Evolutionary conservation across 2,329 filamentous ascomycete species (phyloP).

Genomic region (Pseudocercospora fuligena): DNA sequence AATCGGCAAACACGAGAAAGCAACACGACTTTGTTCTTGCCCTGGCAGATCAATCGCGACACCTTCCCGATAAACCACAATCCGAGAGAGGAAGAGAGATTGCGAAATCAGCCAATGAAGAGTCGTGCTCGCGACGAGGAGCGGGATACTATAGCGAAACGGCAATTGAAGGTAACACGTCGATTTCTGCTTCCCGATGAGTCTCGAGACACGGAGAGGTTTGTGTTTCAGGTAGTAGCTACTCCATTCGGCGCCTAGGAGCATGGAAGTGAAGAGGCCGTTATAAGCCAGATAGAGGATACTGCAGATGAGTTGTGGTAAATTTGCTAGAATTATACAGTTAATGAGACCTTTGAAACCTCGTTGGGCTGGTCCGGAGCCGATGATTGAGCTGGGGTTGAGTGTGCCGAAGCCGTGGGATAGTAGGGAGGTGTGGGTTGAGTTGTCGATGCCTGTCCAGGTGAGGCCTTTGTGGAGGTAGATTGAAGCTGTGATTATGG

Average conservation of each 20-base stretch:
- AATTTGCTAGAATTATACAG: neutral
- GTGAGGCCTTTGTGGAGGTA: too few relatives aligned
- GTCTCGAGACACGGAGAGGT: neutral
- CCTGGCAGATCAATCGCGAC: too few relatives aligned
- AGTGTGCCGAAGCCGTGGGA: too few relatives aligned
- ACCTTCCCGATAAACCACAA: neutral
- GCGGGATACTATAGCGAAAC: neutral
- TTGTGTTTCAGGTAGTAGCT: neutral
- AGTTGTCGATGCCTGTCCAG: too few relatives aligned
- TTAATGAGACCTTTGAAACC: too few relatives aligned
- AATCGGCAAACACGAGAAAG: too few relatives aligned
- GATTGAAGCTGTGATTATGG: too few relatives aligned
- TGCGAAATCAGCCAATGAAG: neutral
- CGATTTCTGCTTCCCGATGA: neutral
- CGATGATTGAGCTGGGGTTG: too few relatives aligned
- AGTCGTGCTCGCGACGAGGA: neutral
- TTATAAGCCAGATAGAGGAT: neutral
- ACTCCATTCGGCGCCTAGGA: neutral
- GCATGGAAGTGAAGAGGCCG: neutral
- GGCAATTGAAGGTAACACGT: neutral
- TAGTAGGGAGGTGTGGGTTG: too few relatives aligned
- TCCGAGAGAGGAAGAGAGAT: neutral
- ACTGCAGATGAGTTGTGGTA: neutral
- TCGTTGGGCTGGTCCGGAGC: too few relatives aligned
- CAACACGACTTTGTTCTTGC: too few relatives aligned